Evolutionary conservation across 768 basidiomycete species (phyloP).

Genomic region (Termitomyces sp.): DNA sequence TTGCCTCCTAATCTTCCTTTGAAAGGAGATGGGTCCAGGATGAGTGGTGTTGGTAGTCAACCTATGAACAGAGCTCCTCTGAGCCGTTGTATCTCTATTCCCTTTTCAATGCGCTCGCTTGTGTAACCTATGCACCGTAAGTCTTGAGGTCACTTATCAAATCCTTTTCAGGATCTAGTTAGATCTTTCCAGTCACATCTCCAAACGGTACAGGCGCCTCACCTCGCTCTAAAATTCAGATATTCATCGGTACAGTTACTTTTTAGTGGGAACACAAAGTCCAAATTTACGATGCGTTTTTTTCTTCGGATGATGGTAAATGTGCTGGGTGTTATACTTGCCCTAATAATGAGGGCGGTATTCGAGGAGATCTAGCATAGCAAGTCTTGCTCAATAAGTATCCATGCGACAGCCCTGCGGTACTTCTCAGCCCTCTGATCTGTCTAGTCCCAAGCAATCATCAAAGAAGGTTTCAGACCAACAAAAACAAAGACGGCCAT

Average conservation of each 20-base stretch:
- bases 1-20: too few relatives aligned
- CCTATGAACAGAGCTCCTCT: too few relatives aligned
- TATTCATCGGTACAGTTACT: too few relatives aligned
- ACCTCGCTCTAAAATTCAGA: too few relatives aligned
- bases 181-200: not conserved
- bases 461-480: not conserved
- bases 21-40: too few relatives aligned
- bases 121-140: too few relatives aligned
- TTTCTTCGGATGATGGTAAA: not conserved
- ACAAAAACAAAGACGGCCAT: not conserved
- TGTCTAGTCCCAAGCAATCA: not conserved
- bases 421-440: not conserved
- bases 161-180: not conserved
- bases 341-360: not conserved
- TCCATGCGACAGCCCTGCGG: not conserved
- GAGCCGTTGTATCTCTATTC: too few relatives aligned
- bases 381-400: not conserved
- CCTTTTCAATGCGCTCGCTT: too few relatives aligned
- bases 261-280: too few relatives aligned
- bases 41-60: too few relatives aligned
- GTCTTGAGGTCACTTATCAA: not conserved
- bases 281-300: not conserved
- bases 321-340: not conserved
- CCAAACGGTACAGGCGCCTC: not conserved
- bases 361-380: too few relatives aligned